Base-by-base conservation (phyloP, 768 basidiomycete species). In the Gloeopeniophorella convolvens region DNA sequence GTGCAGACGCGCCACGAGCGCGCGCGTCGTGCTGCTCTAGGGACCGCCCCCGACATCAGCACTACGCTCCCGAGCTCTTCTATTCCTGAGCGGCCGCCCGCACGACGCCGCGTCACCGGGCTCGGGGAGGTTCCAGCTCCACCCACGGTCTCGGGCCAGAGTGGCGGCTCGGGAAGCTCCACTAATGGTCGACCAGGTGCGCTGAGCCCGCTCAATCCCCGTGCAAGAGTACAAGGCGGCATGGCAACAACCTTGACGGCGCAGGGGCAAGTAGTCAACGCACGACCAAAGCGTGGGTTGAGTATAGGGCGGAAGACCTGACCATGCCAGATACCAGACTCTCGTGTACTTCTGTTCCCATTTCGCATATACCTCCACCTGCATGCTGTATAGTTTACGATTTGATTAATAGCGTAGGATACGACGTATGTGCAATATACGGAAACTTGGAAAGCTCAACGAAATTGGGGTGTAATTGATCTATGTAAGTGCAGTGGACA, bases 1-100 rank as follows among this genome's bases (percentile, higher is more conserved):
- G 82, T 96, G 1, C 96, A 99, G 66, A 74, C 77, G 28, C 86
- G 83, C 59, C 94, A 98, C 63, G 94, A 98, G 70, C 94, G 93
- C 63, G 80, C 92, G 4, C 80, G 93, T 24, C 74, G 94, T 31
- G 83, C 81, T 56, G 80, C 83, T 0, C 69, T 85, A 6, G 86
- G 85, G n/a, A 68, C 74, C 11, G 27, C 48, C 23, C 45, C 49
- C 16, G 62, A 60, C 12, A 85, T 91, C 48, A 70, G 65, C 1
- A 64, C 75, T 2, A 67, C 79, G 1, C 75, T 81, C 49, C 67
- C 73, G 11, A 72, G 72, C 52, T 63, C 55, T 8, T 44, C 58
- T 26, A 64, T 47, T 37, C 52, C 50, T n/a, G 43, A 28, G 34
- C 69, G 79, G 9, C 77, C 81, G 1, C 68, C 71, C 0, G 68